Conservation (phyloP, 2,329 filamentous ascomycete species). For the Biscogniauxia mediterranea region DNA sequence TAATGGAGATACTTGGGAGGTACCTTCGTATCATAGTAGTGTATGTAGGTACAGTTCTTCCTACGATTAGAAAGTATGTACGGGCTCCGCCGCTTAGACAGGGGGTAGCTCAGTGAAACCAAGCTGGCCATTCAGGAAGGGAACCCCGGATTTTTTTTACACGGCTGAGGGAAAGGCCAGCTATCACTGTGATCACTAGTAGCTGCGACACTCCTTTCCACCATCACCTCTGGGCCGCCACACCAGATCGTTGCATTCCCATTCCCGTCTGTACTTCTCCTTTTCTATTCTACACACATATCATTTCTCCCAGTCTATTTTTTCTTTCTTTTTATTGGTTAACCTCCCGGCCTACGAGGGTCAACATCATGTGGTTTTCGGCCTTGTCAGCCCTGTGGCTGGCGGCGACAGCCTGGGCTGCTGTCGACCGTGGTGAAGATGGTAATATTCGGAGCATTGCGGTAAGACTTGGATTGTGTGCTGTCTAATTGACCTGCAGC, state of each 20-base stretch:
- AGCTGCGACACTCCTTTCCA: conserved; percentile 16
- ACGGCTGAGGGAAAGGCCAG: conserved; percentile 31
- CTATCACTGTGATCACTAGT: conserved; percentile 20
- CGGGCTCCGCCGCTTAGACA: conserved; percentile 1
- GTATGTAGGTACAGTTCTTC: neutral
- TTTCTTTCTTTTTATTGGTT: conserved; percentile 8
- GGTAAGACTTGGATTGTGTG: conserved; percentile 43
- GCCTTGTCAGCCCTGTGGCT: conserved; percentile 35
- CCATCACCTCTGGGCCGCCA: conserved; percentile 14
- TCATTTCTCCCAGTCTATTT: conserved; percentile 9
- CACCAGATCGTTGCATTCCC: conserved; percentile 16
- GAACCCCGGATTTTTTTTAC: conserved; percentile 22
- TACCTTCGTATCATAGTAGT: no score
- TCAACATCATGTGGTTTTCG: conserved; percentile 31
- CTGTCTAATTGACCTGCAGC: neutral
- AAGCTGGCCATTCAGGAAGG: conserved; percentile 21
- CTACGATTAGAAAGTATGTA: neutral
- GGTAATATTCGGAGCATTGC: conserved; percentile 62
- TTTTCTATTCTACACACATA: conserved; percentile 18
- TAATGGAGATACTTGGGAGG: no score
- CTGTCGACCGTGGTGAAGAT: conserved; percentile 43
- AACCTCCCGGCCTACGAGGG: conserved; percentile 9
- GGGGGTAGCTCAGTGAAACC: conserved; percentile 25
- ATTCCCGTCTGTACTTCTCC: conserved; percentile 13
- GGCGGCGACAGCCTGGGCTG: conserved; percentile 38